These are phyloP conservation scores for Ambrosiella cleistominuta DNA, from an alignment of 2,329 filamentous ascomycete species.

Conservation along the genomic window DNA sequence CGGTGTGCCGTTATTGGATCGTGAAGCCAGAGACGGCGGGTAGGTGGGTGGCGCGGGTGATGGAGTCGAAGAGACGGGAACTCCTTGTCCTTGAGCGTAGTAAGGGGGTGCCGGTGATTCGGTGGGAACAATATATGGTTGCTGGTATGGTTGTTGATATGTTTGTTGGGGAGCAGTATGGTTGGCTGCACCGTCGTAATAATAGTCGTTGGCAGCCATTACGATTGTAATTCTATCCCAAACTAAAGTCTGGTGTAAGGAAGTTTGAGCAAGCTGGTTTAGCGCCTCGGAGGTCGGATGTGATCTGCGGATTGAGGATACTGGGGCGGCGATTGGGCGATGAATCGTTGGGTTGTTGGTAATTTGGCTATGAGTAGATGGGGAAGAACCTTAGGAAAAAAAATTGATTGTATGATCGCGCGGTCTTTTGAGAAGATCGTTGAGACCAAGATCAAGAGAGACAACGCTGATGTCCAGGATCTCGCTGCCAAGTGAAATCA, in stretches of 20 bases:
- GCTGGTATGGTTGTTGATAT: slow-evolving; percentile 9
- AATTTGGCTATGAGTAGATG: background rate
- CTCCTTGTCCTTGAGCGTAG: slow-evolving; percentile 11
- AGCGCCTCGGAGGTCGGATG: background rate
- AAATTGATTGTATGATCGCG: too few species aligned
- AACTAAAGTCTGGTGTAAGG: background rate
- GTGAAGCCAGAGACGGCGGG: slow-evolving; percentile 16
- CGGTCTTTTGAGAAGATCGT: too few species aligned
- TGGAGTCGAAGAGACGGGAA: slow-evolving; percentile 2
- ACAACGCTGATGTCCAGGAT: too few species aligned
- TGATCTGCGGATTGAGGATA: too few species aligned
- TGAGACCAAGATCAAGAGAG: too few species aligned
- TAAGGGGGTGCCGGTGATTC: slow-evolving; percentile 7
- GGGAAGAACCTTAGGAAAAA: background rate
- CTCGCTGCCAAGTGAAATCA: too few species aligned
- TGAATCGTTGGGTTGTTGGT: background rate
- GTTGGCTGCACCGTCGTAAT: slow-evolving; percentile 7
- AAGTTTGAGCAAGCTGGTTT: background rate
- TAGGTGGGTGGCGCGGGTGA: slow-evolving; percentile 9
- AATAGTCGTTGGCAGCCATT: slow-evolving; percentile 14
- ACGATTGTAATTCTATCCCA: background rate
- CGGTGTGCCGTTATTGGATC: slow-evolving; percentile 13
- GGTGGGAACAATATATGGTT: slow-evolving; percentile 2
- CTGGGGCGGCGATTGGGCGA: background rate
- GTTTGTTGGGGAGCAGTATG: slow-evolving; percentile 6